Base-by-base conservation (phyloP, 257 asterid genomes). In the Coffea eugenioides region DNA sequence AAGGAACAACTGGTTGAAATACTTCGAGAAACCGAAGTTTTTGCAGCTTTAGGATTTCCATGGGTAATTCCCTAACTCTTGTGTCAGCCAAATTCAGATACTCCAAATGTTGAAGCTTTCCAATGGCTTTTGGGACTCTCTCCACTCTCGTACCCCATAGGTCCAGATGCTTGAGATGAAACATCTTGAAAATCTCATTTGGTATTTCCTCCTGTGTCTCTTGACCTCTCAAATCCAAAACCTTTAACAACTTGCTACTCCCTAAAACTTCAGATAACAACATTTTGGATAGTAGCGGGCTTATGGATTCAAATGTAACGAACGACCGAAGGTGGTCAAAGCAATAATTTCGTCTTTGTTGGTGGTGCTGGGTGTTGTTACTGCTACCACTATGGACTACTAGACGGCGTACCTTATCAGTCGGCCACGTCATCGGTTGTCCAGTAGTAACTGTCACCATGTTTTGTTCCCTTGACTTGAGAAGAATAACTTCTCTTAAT, bases 71-170 rank as follows among this genome's bases (percentile, higher is more conserved):
- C 15, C 14, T 12, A 71, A 27, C 27, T 27, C 27, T 27, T 27
- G 27, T 27, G 27, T 27, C 27, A 27, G 27, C 27, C 27, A 27
- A 68, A 59, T 74, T 71, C 80, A 84, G 69, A 13, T 36, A 48
- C 77, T 84, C 74, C 0, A 81, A 85, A 18, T 66, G 78, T 61
- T 51, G 80, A 46, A 84, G 83, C 49, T 76, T 78, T 76, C 27
- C 9, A 70, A 84, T 78, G 5, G 80, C 77, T 78, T 62, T 77
- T 5, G 85, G 77, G 23, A 81, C 61, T 7, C 18, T 46, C 16
- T 62, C 57, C 14, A 84, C 69, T 16, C 66, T 59, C 6, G 81
- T 73, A 12, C 66, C 11, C 49, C 21, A 23, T 11, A 83, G 39
- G 76, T 46, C 45, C 11, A 83, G 31, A 68, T 65, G 39, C 43